phyloP scores from a whole-genome alignment of 1,284 basidiomycete genomes.

The Mycosarcoma maydis region DNA sequence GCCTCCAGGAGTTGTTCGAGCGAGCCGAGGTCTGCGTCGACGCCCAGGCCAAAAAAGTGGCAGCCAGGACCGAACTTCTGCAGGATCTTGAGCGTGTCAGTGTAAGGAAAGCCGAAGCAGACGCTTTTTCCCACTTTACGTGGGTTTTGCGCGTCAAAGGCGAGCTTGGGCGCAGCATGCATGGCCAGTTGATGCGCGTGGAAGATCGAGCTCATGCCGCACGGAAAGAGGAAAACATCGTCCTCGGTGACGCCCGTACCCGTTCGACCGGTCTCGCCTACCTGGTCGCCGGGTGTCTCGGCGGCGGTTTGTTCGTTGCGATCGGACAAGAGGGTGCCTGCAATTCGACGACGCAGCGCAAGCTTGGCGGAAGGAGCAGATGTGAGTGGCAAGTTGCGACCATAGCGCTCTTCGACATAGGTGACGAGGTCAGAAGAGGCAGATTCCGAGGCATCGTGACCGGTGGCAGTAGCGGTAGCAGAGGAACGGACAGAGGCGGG shows the following conservation, averaged over 20 bases:
- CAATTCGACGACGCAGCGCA: slow-evolving; percentile 85
- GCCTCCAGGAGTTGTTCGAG: slow-evolving; percentile 75
- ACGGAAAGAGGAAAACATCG: slow-evolving; percentile 87
- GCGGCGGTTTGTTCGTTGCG: slow-evolving; percentile 24
- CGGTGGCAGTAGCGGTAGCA: slow-evolving; percentile 1
- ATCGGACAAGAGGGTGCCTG: slow-evolving; percentile 75
- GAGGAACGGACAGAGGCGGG: slow-evolving; percentile 9
- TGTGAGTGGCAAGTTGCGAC: slow-evolving; percentile 84
- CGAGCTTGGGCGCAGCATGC: slow-evolving; percentile 32
- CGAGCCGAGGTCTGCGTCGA: slow-evolving; percentile 78
- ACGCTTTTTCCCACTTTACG: slow-evolving; percentile 52
- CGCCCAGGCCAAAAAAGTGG: slow-evolving; percentile 86
- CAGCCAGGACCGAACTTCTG: slow-evolving; percentile 97
- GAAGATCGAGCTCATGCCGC: slow-evolving; percentile 94
- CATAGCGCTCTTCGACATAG: slow-evolving; percentile 91
- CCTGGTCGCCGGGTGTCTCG: slow-evolving; percentile 65
- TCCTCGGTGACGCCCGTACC: slow-evolving; percentile 71
- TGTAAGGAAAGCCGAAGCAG: slow-evolving; percentile 85
- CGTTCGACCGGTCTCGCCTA: slow-evolving; percentile 40
- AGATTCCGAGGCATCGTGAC: slow-evolving; percentile 6
- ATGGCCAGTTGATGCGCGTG: slow-evolving; percentile 77
- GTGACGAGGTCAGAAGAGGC: slow-evolving; percentile 69
- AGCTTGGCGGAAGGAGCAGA: slow-evolving; percentile 82
- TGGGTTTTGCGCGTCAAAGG: neutral
- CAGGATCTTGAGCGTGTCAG: slow-evolving; percentile 94